These are phyloP conservation scores for Erysimum pusillum DNA, from an alignment of 441 rosid genomes.

Conservation along the genomic window DNA sequence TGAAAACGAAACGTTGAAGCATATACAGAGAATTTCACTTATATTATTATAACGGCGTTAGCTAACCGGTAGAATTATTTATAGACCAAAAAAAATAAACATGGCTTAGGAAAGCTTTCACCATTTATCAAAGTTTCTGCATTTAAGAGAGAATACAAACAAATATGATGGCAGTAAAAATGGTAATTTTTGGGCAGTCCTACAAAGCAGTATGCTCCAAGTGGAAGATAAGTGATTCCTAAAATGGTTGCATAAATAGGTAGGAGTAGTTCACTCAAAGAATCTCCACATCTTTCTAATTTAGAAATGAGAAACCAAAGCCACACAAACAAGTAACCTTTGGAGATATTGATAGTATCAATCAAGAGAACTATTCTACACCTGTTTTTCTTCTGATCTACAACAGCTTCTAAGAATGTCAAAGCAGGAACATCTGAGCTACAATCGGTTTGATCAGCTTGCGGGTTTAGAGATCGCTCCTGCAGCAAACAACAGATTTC, in stretches of 20 bases:
- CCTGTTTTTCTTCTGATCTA: constrained; percentile 30
- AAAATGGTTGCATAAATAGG: background rate
- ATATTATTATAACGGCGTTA: background rate
- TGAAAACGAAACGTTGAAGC: no score
- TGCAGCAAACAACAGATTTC: constrained; percentile 88
- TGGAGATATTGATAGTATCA: constrained; percentile 17
- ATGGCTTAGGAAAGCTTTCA: no score
- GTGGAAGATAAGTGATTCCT: constrained; percentile 6
- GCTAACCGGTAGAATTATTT: background rate
- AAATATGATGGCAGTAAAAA: background rate
- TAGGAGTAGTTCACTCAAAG: background rate
- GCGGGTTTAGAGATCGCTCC: constrained; percentile 71
- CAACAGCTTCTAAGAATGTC: constrained; percentile 26
- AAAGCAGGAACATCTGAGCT: background rate
- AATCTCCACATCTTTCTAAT: constrained; percentile 26
- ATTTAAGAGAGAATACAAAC: background rate
- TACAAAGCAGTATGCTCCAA: background rate
- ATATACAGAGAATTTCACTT: no score
- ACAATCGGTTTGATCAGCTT: constrained; percentile 32
- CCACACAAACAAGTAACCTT: constrained; percentile 18
- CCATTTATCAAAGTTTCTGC: background rate
- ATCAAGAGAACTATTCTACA: constrained; percentile 21
- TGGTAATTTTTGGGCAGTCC: background rate
- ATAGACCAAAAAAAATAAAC: no score
- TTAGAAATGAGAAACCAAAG: constrained; percentile 5